Conservation (phyloP, 2,329 filamentous ascomycete genomes). For the Grosmannia clavigera region DNA sequence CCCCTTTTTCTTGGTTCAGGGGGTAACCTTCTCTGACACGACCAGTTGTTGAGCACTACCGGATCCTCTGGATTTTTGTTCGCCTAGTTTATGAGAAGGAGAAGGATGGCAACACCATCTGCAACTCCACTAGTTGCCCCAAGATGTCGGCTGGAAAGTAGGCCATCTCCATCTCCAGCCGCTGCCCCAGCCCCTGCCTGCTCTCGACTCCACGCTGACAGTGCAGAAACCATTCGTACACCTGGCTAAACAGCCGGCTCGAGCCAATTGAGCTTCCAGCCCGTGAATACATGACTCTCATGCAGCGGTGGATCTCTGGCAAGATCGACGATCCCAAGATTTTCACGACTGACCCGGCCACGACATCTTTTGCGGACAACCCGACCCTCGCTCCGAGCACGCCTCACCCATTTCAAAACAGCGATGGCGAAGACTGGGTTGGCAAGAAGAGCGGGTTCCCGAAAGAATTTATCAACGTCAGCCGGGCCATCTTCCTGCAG, state of each 20-base stretch:
- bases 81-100: constrained; percentile 80
- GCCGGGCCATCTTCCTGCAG: constrained; percentile 89
- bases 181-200: not conserved
- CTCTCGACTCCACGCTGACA: not conserved
- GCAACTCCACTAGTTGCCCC: constrained; percentile 72
- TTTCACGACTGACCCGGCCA: constrained; percentile 76
- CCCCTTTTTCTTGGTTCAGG: not conserved
- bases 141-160: constrained; percentile 91
- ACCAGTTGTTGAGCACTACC: constrained; percentile 89
- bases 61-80: constrained; percentile 79
- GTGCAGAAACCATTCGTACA: constrained; percentile 76
- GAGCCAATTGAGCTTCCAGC: constrained; percentile 88
- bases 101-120: constrained; percentile 63
- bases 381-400: constrained; percentile 20
- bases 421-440: constrained; percentile 51
- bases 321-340: constrained; percentile 85
- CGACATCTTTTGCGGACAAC: constrained; percentile 53
- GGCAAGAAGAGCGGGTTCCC: constrained; percentile 92
- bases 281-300: constrained; percentile 85
- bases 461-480: constrained; percentile 75
- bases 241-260: constrained; percentile 81
- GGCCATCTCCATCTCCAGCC: constrained; percentile 26
- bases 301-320: constrained; percentile 93
- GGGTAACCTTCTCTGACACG: not conserved
- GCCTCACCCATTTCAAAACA: not conserved